Percentiles rank a stretch among this genome's conserved stretches.
These are phyloP conservation scores for Aspergillus ustus DNA, from an alignment of 2,329 filamentous ascomycete species.

Conservation along the genomic window DNA sequence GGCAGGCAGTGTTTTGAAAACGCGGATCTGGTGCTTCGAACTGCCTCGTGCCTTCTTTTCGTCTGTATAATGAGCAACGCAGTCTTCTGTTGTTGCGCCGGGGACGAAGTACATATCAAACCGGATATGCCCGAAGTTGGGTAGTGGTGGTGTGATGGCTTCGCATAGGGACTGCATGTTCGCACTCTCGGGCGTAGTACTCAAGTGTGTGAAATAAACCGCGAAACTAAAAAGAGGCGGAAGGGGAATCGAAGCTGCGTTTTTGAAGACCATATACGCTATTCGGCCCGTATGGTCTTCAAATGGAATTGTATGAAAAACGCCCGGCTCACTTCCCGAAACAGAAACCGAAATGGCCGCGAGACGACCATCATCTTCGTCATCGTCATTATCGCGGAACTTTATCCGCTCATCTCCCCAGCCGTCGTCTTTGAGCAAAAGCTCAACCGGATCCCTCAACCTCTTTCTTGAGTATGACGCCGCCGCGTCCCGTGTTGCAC, in stretches of 20 bases:
- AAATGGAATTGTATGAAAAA: not conserved
- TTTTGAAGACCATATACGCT: conserved; percentile 1
- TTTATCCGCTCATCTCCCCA: not conserved
- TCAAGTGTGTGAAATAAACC: not conserved
- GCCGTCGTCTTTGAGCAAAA: not conserved
- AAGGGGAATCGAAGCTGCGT: not conserved
- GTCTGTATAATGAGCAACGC: not conserved
- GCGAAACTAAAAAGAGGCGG: conserved; percentile 3
- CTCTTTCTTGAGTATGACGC: not conserved
- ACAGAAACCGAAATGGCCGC: not conserved
- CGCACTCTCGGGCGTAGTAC: not conserved
- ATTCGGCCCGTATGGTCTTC: not conserved
- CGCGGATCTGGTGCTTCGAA: not conserved
- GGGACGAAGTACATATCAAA: not conserved
- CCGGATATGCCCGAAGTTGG: not conserved
- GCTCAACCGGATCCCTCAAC: not conserved
- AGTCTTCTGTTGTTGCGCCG: not conserved
- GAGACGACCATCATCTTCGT: not conserved
- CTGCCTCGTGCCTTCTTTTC: not conserved
- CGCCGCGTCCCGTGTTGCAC: not conserved
- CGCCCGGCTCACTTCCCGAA: not conserved
- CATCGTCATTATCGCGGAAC: not conserved
- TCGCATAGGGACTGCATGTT: not conserved
- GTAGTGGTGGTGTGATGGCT: not conserved
- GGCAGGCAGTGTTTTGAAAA: not conserved